These are phyloP conservation scores for Pseudogymnoascus sp. DNA, from an alignment of 2,329 filamentous ascomycete genomes.

Conservation along the genomic window DNA sequence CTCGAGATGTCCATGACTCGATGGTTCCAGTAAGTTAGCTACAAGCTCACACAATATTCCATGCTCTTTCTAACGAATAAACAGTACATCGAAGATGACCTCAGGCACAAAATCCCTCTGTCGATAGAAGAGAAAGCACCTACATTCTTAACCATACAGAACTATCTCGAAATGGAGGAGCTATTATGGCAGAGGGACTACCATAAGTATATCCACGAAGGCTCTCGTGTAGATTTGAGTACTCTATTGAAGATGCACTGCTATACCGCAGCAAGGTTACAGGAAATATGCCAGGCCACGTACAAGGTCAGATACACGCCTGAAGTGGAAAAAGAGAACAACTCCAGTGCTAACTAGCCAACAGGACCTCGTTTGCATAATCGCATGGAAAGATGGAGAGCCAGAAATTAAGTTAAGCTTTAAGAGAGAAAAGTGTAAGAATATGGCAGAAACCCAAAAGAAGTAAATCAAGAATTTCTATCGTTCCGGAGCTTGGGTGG, in stretches of 20 bases:
- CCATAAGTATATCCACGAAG: conserved; percentile 17
- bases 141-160: conserved; percentile 18
- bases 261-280: conserved; percentile 18
- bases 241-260: conserved; percentile 18
- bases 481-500: conserved; percentile 11
- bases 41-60: conserved; percentile 16
- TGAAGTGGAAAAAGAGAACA: conserved; percentile 11
- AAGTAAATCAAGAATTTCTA: conserved; percentile 17
- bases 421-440: conserved; percentile 18
- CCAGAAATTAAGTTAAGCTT: conserved; percentile 18
- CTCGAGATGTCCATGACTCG: conserved; percentile 17
- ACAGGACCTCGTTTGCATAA: conserved; percentile 19
- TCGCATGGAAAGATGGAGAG: conserved; percentile 18
- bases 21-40: conserved; percentile 16
- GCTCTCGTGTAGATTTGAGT: conserved; percentile 17
- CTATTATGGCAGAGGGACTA: conserved; percentile 16
- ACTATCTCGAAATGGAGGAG: conserved; percentile 17
- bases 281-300: conserved; percentile 18
- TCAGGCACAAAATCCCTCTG: conserved; percentile 16
- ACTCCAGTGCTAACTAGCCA: conserved; percentile 14
- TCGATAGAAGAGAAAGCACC: conserved; percentile 17
- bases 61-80: conserved; percentile 17
- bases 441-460: conserved; percentile 15
- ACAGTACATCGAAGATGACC: conserved; percentile 18
- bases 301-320: conserved; percentile 18